These are phyloP conservation scores for Rhododendron henanense DNA, from an alignment of 148 eudicot species.

Conservation along the genomic window DNA sequence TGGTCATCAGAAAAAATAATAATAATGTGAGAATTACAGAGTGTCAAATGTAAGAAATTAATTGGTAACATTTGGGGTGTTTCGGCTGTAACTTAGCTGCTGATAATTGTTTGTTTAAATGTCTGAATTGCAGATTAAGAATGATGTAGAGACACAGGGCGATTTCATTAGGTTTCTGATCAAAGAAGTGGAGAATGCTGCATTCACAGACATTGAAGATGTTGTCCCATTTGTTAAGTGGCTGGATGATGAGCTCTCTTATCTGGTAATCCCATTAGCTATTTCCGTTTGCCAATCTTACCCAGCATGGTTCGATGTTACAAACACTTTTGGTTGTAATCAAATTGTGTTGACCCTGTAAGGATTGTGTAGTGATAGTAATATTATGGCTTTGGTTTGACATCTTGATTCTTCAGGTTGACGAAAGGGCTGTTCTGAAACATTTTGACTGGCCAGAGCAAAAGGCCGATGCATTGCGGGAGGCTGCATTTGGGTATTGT, in stretches of 20 bases:
- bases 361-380: neutral
- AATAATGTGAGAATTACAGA: neutral
- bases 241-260: conserved; percentile 94
- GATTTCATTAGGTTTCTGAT: conserved; percentile 78
- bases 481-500: conserved; percentile 93
- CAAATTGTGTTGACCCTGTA: neutral
- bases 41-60: neutral
- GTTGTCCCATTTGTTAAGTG: conserved; percentile 90
- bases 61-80: neutral
- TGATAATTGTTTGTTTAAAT: neutral
- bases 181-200: conserved; percentile 74
- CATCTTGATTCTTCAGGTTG: conserved; percentile 45
- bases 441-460: conserved; percentile 97
- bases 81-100: neutral
- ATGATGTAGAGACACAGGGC: conserved; percentile 92
- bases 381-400: neutral
- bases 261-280: conserved; percentile 51
- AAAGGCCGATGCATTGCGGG: conserved; percentile 90
- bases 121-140: conserved; percentile 56
- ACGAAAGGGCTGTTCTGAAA: conserved; percentile 94
- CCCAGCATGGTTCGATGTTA: neutral
- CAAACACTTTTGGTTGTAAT: neutral
- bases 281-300: neutral
- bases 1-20: too few species aligned
- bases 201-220: conserved; percentile 78